phyloP scores from a whole-genome alignment of 441 rosid species.

The Cnidoscolus chayamansa region DNA sequence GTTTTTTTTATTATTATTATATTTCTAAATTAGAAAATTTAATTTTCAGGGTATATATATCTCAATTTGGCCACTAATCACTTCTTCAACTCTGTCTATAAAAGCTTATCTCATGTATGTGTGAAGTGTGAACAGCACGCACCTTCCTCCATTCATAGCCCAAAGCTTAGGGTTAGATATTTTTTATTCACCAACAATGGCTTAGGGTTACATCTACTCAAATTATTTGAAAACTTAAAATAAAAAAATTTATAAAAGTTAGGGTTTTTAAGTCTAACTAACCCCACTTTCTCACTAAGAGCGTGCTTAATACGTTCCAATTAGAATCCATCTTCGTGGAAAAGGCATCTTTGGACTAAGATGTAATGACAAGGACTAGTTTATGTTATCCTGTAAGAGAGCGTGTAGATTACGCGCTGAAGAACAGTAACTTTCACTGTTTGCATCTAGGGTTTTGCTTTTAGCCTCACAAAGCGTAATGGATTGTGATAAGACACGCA shows the following conservation, averaged over 20 bases:
- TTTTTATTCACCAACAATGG: conserved; percentile 17
- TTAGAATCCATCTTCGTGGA: conserved; percentile 31
- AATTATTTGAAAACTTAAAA: background rate
- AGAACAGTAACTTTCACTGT: conserved; percentile 24
- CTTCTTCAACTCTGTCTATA: too few relatives aligned
- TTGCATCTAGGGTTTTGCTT: conserved; percentile 53
- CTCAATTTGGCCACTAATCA: too few relatives aligned
- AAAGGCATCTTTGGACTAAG: conserved; percentile 38
- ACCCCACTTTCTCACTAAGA: conserved; percentile 19
- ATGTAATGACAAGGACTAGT: conserved; percentile 23
- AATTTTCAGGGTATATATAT: too few relatives aligned
- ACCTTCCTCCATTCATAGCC: conserved; percentile 1
- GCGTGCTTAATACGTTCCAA: conserved; percentile 29
- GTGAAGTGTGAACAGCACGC: background rate
- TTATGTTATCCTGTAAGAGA: conserved; percentile 12
- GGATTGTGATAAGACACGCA: conserved; percentile 76
- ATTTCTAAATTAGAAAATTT: too few relatives aligned
- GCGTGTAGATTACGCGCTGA: conserved; percentile 39
- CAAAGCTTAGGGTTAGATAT: conserved; percentile 25
- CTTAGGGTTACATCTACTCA: conserved; percentile 39
- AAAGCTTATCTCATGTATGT: too few relatives aligned
- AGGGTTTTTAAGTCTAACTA: conserved; percentile 41
- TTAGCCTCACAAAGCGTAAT: conserved; percentile 23
- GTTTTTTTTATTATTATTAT: too few relatives aligned
- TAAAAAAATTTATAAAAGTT: conserved; percentile 14